Conservation (phyloP, 495 filamentous ascomycete genomes). For the Penicillium chermesinum region DNA sequence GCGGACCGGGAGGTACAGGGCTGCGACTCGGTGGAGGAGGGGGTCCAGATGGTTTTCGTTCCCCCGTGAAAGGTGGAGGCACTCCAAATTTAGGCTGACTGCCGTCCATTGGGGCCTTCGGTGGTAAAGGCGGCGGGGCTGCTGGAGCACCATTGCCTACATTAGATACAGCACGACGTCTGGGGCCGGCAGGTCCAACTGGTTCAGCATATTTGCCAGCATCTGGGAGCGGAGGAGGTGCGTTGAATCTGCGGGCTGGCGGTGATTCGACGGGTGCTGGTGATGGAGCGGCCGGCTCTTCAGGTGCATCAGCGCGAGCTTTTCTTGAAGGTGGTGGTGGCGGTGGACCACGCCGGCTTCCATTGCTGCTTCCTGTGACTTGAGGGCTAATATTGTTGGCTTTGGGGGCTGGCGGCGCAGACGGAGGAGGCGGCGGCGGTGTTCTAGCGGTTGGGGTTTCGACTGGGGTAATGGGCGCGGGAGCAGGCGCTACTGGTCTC, state of each 20-base stretch:
- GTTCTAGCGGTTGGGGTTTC: background rate
- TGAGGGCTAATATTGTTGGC: slow-evolving; percentile 58
- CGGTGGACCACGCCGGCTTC: slow-evolving; percentile 66
- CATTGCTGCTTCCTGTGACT: slow-evolving; percentile 56
- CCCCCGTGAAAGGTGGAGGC: slow-evolving; percentile 75
- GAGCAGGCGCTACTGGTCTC: slow-evolving; percentile 41
- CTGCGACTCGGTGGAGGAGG: slow-evolving; percentile 72
- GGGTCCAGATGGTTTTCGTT: slow-evolving; percentile 57
- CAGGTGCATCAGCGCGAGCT: slow-evolving; percentile 41
- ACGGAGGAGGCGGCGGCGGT: slow-evolving; percentile 35
- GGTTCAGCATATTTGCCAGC: slow-evolving; percentile 73
- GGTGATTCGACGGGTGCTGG: slow-evolving; percentile 47
- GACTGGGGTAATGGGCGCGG: slow-evolving; percentile 37
- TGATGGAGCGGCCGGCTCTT: slow-evolving; percentile 50
- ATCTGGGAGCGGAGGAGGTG: slow-evolving; percentile 79
- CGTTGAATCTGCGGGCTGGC: slow-evolving; percentile 55
- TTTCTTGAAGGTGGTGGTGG: slow-evolving; percentile 81
- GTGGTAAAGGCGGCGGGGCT: slow-evolving; percentile 79
- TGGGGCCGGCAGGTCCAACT: slow-evolving; percentile 46
- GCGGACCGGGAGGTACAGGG: slow-evolving; percentile 48
- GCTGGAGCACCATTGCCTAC: slow-evolving; percentile 58
- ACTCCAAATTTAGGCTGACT: slow-evolving; percentile 59
- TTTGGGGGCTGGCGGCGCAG: slow-evolving; percentile 51
- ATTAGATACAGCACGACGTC: slow-evolving; percentile 52
- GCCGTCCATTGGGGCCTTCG: slow-evolving; percentile 80